These are phyloP conservation scores for Chrysoporthe cubensis DNA, from an alignment of 2,329 filamentous ascomycete genomes.

Conservation along the genomic window DNA sequence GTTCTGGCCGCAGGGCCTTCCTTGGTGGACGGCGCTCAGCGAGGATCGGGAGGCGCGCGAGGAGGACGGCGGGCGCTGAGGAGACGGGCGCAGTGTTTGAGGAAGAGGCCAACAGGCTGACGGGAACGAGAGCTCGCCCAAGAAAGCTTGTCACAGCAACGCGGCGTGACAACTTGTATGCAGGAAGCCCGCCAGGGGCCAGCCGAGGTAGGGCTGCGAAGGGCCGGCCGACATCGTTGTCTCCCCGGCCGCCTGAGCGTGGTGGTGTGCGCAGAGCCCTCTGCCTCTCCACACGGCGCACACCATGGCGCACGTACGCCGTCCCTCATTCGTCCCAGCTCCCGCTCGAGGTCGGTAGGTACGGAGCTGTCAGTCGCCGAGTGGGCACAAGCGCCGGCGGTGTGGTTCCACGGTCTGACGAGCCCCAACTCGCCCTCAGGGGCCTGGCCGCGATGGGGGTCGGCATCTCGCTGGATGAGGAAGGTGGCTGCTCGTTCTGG, in stretches of 20 bases:
- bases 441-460: background rate
- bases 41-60: background rate
- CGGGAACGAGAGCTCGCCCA: no score
- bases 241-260: background rate
- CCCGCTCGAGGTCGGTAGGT: background rate
- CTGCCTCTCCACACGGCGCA: background rate
- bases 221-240: conserved; percentile 8
- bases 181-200: no score
- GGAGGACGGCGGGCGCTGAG: background rate
- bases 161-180: background rate
- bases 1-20: background rate
- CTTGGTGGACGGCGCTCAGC: no score
- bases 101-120: no score
- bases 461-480: background rate
- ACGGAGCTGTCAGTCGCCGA: background rate
- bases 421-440: no score
- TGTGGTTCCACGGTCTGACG: no score
- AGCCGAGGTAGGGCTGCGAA: background rate
- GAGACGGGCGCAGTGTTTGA: background rate
- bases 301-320: no score
- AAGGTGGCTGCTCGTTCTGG: background rate
- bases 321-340: background rate
- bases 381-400: background rate
- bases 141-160: no score
- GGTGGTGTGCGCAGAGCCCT: background rate